Evolutionary conservation across 2,329 filamentous ascomycete species (phyloP).

Genomic region (Parasarocladium wereldwijsianum): DNA sequence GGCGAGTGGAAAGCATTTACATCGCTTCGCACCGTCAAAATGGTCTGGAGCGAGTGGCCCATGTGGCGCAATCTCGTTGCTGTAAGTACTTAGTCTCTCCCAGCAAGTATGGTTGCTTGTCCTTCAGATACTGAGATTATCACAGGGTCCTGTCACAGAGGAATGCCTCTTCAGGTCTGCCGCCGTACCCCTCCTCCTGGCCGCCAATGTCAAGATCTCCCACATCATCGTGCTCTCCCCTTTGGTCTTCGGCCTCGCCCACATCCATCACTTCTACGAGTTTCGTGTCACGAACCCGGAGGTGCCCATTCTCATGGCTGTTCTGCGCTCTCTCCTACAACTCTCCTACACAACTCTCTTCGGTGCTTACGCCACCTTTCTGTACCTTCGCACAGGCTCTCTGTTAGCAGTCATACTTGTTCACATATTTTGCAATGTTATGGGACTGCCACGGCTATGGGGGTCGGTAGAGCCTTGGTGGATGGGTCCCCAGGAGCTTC

Average conservation of each 20-base stretch:
- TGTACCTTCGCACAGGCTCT: conserved; percentile 76
- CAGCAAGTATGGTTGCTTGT: not conserved
- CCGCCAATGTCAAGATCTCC: conserved; percentile 42
- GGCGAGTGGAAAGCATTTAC: conserved; percentile 54
- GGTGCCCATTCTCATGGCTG: conserved; percentile 44
- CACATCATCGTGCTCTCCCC: conserved; percentile 69
- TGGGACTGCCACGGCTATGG: conserved; percentile 78
- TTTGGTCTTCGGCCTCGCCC: conserved; percentile 82
- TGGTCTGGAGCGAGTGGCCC: conserved; percentile 57
- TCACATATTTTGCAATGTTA: conserved; percentile 84
- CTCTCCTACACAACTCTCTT: conserved; percentile 86
- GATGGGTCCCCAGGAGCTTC: conserved; percentile 12
- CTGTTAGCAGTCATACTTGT: conserved; percentile 60
- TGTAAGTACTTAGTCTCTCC: conserved; percentile 41
- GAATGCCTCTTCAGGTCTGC: conserved; percentile 87
- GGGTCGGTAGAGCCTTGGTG: conserved; percentile 51
- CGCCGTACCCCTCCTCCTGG: conserved; percentile 67
- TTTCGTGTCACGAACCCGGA: conserved; percentile 69
- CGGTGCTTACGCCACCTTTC: conserved; percentile 81
- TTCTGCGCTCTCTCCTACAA: conserved; percentile 66
- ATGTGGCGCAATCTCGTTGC: conserved; percentile 79
- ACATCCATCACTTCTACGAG: conserved; percentile 93
- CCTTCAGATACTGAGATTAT: not conserved
- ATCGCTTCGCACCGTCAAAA: conserved; percentile 35
- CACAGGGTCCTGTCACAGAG: conserved; percentile 72